Base-by-base conservation (phyloP, 495 filamentous ascomycete genomes). In the Arthonia radiata region DNA sequence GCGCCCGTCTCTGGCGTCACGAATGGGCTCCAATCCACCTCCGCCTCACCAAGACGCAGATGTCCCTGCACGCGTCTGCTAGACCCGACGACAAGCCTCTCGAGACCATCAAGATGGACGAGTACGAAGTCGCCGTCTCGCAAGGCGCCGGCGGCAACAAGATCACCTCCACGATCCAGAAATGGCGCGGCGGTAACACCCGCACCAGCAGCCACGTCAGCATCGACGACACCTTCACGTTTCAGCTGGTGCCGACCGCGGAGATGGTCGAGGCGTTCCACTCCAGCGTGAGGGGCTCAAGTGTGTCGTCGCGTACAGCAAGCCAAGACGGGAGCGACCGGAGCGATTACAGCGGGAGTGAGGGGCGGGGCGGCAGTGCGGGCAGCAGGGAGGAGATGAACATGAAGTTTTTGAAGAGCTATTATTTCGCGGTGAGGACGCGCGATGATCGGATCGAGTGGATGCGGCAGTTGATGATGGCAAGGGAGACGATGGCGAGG, bases 401-500 rank as follows among this genome's bases (percentile, higher is more conserved):
- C 29, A 47, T 50, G 26, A 76, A 69, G 23, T 30, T 52, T 54
- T 27, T 24, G 14, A 93, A 91, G 60, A 64, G 67, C n/a, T 83
- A 97, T 39, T 77, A 92, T 40, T 94, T 97, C 38, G 76, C 83
- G 0, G 83, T 93, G 30, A 71, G 72, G 45, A 63, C 56, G 29
- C 58, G 79, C 0, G 79, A 94, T 31, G 75, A 92, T 44, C 61
- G 86, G 17, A 92, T 93, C 32, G 83, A 91, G 36, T 97, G 86
- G 86, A 92, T 93, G 86, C 54, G 86, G 2, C 81, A 93, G 58
- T 48, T 97, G 27, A 93, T 97, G 86, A 65, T 97, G 13, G 82
- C 83, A 3, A 91, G 82, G 45, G 82, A 83, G 13, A 50, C 80
- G 31, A 71, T 64, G 52, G 72, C 76, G 41, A 78, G 79, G 52